Evolutionary conservation across 1,284 basidiomycete species (phyloP), one percentile per base, ranked within the genome.

Genomic region (Cryptococcus sp.): DNA sequence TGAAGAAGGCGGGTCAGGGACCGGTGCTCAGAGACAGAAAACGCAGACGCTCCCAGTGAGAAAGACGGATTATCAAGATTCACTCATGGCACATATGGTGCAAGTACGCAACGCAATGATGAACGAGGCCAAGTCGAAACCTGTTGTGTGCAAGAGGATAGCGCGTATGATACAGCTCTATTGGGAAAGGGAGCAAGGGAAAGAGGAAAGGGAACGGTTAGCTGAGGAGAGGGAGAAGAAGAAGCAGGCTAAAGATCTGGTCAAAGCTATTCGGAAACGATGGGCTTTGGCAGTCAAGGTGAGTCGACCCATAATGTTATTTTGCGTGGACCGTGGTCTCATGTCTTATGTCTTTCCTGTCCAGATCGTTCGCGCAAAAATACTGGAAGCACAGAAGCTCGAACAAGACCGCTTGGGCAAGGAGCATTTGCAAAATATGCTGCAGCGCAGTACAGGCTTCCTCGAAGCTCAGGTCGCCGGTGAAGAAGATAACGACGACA

Each of bases 281-380:
- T 98, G 94, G 94, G 89, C 88, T 71, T 86, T 92, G 65, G 94
- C 91, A 2, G 86, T 93, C 50, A 88, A 88, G 67, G 91, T 92
- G 72, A 74, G 89, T 83, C 41, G 41, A n/a, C 10, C 22, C 13
- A 22, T 6, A 20, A 46, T 46, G 10, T 37, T 49, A 55, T 20
- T 44, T 7, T n/a, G 15, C 39, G 34, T 15, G 16, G 23, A 6
- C 17, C 44, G 25, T 7, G n/a, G 4, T n/a, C 23, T 34, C 29
- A 34, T 34, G 3, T 2, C 8, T 34, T 7, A 34, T 10, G 29
- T 2, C 29, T 2, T 10, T 13, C 13, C 3, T n/a, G n/a, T 8
- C 5, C 20, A 63, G 69, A 84, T 91, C 70, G 83, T 94, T 17
- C 84, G 89, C 6, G 87, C 89, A 50, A 83, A 87, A 61, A 82